Conservation (phyloP, 176 grass and related monocot genomes). For the Phoenix roebelenii region DNA sequence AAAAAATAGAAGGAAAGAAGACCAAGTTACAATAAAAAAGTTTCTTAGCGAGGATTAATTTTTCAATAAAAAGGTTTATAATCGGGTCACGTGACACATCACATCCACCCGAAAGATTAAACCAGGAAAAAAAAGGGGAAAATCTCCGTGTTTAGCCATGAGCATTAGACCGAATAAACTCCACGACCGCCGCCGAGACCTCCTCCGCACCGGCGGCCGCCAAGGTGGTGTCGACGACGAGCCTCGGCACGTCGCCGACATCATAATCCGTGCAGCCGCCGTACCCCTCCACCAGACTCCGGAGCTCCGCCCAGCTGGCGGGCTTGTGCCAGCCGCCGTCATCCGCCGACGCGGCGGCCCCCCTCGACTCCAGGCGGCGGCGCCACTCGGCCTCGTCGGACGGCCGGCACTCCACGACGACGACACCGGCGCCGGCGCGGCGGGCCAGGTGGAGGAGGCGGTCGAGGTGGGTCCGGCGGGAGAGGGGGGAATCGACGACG, state of each 20-base stretch:
- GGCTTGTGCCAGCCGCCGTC: constrained; percentile 63
- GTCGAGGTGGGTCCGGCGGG: constrained; percentile 45
- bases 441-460: constrained; percentile 14
- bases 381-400: constrained; percentile 42
- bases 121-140: too few relatives aligned
- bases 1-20: too few relatives aligned
- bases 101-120: too few relatives aligned
- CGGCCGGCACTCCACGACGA: constrained; percentile 58
- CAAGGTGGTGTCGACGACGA: constrained; percentile 61
- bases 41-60: too few relatives aligned
- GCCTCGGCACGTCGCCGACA: constrained; percentile 38
- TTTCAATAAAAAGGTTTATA: too few relatives aligned
- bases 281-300: constrained; percentile 49
- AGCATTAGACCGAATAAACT: constrained; percentile 27
- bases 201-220: background rate
- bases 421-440: constrained; percentile 16
- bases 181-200: constrained; percentile 29
- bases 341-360: background rate
- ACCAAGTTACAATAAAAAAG: too few relatives aligned
- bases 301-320: constrained; percentile 47
- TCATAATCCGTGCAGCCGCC: constrained; percentile 58
- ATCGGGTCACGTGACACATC: too few relatives aligned
- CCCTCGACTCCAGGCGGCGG: constrained; percentile 49
- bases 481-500: constrained; percentile 63
- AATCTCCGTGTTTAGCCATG: too few relatives aligned